These are phyloP conservation scores for Perkinsus olseni DNA, from an alignment of 169 alveolate species.

Conservation along the genomic window DNA sequence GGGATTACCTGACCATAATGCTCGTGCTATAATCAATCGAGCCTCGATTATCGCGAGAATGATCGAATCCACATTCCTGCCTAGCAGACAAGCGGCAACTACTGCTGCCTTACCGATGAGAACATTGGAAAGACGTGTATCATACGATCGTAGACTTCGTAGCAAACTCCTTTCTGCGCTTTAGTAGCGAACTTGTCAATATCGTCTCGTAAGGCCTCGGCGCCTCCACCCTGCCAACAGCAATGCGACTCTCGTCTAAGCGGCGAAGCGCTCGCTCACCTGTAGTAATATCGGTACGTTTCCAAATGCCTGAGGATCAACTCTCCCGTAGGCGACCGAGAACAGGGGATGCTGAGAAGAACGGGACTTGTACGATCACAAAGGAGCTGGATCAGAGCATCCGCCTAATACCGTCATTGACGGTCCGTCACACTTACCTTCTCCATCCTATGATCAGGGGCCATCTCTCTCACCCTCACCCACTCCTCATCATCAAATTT, in stretches of 20 bases:
- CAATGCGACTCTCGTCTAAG: not conserved
- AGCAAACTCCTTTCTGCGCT: not conserved
- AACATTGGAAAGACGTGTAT: not conserved
- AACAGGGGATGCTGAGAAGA: not conserved
- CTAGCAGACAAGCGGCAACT: not conserved
- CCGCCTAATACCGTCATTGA: too few species aligned
- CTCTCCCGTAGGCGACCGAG: not conserved
- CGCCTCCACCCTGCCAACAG: not conserved
- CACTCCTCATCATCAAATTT: not conserved
- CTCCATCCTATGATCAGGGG: not conserved
- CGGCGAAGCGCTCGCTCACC: not conserved
- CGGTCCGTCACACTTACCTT: too few species aligned
- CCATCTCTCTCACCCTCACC: not conserved
- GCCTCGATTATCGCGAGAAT: not conserved
- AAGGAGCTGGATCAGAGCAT: too few species aligned
- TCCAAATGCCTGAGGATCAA: not conserved
- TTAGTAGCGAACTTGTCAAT: not conserved
- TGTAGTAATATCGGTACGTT: not conserved
- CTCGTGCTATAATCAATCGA: too few species aligned
- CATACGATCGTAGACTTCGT: not conserved
- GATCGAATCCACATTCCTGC: too few species aligned
- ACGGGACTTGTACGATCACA: not conserved
- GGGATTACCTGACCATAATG: not conserved
- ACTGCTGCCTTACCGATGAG: not conserved
- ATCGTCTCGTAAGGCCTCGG: not conserved